Percentiles rank a stretch among this genome's conserved stretches.
Evolutionary conservation across 2,329 filamentous ascomycete genomes (phyloP).

Genomic region (Apiospora aurea): DNA sequence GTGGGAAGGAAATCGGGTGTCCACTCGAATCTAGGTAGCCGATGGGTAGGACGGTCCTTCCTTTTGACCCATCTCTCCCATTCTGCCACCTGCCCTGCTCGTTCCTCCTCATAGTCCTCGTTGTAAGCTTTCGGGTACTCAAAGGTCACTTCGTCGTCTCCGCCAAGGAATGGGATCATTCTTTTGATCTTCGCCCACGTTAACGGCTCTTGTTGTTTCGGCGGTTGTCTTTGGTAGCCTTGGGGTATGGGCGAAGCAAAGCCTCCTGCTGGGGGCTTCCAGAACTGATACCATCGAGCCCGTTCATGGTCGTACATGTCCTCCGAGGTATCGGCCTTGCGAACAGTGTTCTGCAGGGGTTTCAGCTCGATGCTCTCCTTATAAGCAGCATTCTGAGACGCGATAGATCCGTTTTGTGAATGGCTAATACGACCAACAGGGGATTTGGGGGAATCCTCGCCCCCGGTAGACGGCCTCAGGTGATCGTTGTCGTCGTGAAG

Average conservation of each 20-base stretch:
- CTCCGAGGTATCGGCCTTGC: slow-evolving; percentile 56
- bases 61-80: slow-evolving; percentile 86
- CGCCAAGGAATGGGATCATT: slow-evolving; percentile 57
- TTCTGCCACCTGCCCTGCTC: slow-evolving; percentile 68
- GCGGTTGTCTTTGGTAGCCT: slow-evolving; percentile 54
- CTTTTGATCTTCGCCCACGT: slow-evolving; percentile 59
- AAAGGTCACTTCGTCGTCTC: slow-evolving; percentile 48
- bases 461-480: slow-evolving; percentile 36
- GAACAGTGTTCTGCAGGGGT: slow-evolving; percentile 57
- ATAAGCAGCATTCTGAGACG: slow-evolving; percentile 49
- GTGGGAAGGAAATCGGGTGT: slow-evolving; percentile 74
- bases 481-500: slow-evolving; percentile 44
- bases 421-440: slow-evolving; percentile 26
- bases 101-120: slow-evolving; percentile 58
- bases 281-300: slow-evolving; percentile 67
- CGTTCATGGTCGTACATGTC: slow-evolving; percentile 56
- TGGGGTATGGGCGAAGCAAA: slow-evolving; percentile 69
- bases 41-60: slow-evolving; percentile 85
- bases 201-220: slow-evolving; percentile 55
- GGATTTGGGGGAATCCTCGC: slow-evolving; percentile 27
- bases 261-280: slow-evolving; percentile 67
- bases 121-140: slow-evolving; percentile 72
- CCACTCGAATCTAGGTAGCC: slow-evolving; percentile 67
- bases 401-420: slow-evolving; percentile 44
- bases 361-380: slow-evolving; percentile 43